Percentiles rank a stretch among this genome's conserved stretches.
Evolutionary conservation across 805 yeast species (phyloP).

Genomic region (Wickerhamomyces pijperi): DNA sequence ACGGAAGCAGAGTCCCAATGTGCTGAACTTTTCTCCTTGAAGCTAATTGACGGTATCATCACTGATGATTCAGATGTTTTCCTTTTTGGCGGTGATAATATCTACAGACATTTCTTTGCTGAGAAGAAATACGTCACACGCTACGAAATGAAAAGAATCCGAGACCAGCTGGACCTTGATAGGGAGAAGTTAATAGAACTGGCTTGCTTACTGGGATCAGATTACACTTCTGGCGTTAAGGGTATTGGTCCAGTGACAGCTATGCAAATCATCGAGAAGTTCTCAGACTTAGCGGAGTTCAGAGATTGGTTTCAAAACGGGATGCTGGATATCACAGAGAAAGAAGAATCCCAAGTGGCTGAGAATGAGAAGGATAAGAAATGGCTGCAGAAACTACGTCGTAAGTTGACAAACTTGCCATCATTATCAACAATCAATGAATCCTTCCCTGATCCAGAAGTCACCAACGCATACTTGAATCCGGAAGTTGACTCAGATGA

Average conservation of each 20-base stretch:
- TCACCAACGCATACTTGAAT: slow-evolving; percentile 58
- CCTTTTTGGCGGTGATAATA: slow-evolving; percentile 74
- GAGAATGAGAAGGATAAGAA: slow-evolving; percentile 31
- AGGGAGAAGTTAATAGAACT: slow-evolving; percentile 61
- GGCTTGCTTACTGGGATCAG: slow-evolving; percentile 84
- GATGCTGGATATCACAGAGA: slow-evolving; percentile 31
- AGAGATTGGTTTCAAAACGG: slow-evolving; percentile 30
- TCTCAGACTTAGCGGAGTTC: slow-evolving; percentile 33
- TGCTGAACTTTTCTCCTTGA: slow-evolving; percentile 59
- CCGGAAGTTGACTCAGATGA: slow-evolving; percentile 83
- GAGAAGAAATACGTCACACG: slow-evolving; percentile 88
- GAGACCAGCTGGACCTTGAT: slow-evolving; percentile 49
- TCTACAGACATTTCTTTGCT: slow-evolving; percentile 89
- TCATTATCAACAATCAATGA: slow-evolving; percentile 37
- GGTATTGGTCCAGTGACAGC: slow-evolving; percentile 94
- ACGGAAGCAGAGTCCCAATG: slow-evolving; percentile 99
- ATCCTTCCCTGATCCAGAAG: slow-evolving; percentile 58
- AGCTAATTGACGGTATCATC: slow-evolving; percentile 84
- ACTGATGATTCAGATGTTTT: slow-evolving; percentile 98
- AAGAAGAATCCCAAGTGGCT: no score
- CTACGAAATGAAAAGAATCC: slow-evolving; percentile 52
- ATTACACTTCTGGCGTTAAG: slow-evolving; percentile 85
- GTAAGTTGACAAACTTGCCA: slow-evolving; percentile 41
- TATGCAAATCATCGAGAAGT: slow-evolving; percentile 82
- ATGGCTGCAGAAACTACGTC: slow-evolving; percentile 47